phyloP scores from a whole-genome alignment of 768 basidiomycete species.

The Boletus bicolor region DNA sequence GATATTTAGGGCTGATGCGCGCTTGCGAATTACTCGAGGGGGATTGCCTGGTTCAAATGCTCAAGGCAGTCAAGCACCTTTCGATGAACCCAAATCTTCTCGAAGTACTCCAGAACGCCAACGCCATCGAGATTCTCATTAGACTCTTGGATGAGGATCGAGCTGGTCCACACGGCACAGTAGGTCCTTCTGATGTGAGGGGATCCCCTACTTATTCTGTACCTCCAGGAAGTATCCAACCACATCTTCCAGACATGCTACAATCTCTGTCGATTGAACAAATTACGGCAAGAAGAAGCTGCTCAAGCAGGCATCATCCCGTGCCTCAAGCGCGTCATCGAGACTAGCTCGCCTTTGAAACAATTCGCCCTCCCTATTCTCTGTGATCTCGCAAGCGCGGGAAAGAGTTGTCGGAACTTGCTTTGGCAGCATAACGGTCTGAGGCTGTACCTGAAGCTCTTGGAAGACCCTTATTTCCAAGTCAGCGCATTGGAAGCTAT shows the following conservation, averaged over 20 bases:
- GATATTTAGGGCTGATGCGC: constrained; percentile 68
- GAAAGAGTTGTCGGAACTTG: constrained; percentile 85
- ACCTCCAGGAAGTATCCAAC: constrained; percentile 85
- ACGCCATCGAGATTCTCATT: constrained; percentile 89
- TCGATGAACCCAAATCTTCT: constrained; percentile 90
- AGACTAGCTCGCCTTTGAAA: constrained; percentile 86
- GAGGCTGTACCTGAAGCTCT: constrained; percentile 67
- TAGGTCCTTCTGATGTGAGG: constrained; percentile 35
- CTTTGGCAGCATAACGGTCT: constrained; percentile 96
- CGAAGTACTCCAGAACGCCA: constrained; percentile 94
- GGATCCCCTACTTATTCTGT: not conserved
- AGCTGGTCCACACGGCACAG: constrained; percentile 75
- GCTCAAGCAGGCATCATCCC: constrained; percentile 95
- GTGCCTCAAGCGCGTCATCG: constrained; percentile 83
- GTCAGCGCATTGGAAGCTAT: constrained; percentile 90
- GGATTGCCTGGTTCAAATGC: constrained; percentile 82
- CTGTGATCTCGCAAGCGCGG: constrained; percentile 93
- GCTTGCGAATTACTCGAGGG: constrained; percentile 85
- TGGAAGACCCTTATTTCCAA: constrained; percentile 88
- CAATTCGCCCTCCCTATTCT: constrained; percentile 97
- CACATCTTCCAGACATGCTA: constrained; percentile 97
- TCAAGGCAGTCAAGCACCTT: constrained; percentile 94
- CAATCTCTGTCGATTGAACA: constrained; percentile 93
- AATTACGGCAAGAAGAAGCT: constrained; percentile 93
- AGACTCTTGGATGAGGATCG: constrained; percentile 79